These are phyloP conservation scores for Paraurostyla sp. DNA, from an alignment of 73 alveolate species.

Conservation along the genomic window DNA sequence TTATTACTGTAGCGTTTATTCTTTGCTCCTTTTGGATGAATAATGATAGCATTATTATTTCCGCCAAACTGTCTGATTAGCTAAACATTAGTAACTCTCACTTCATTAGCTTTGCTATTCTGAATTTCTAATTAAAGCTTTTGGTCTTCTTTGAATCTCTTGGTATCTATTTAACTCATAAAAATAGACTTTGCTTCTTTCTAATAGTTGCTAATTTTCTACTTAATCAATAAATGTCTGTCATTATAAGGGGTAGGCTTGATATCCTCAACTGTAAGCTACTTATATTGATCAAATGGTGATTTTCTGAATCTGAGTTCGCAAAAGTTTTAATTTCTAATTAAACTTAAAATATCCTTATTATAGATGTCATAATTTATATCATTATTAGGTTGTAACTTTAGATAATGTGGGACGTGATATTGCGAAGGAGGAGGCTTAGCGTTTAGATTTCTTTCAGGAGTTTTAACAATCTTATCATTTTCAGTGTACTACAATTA, in stretches of 20 bases:
- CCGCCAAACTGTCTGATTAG: neutral
- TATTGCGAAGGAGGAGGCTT: no score
- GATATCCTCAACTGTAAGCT: neutral
- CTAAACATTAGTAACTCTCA: slow-evolving; percentile 21
- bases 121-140: neutral
- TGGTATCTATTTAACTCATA: neutral
- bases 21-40: neutral
- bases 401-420: no score
- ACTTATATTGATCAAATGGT: neutral
- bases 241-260: neutral
- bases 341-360: slow-evolving; percentile 1
- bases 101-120: neutral
- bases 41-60: neutral
- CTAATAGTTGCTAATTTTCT: neutral
- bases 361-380: slow-evolving; percentile 15
- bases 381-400: slow-evolving; percentile 10
- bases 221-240: neutral
- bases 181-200: neutral
- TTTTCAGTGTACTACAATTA: neutral
- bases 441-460: neutral
- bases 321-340: slow-evolving; percentile 13
- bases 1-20: neutral
- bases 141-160: neutral
- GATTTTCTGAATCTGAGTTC: slow-evolving; percentile 10
- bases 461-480: neutral